Evolutionary conservation across 2,329 filamentous ascomycete genomes (phyloP).

Genomic region (Exophiala viscosa): DNA sequence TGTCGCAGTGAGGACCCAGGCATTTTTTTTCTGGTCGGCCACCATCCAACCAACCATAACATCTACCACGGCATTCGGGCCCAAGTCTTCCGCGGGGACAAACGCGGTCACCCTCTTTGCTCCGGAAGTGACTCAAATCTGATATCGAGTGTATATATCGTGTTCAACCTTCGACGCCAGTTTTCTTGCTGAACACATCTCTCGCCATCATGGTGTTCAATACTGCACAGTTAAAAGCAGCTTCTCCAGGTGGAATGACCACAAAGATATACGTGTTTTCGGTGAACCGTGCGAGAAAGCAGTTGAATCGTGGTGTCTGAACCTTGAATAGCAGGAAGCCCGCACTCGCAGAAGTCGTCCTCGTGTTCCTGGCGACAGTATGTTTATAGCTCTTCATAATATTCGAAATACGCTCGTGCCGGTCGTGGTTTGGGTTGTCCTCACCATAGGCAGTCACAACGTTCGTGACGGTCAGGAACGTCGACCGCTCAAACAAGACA

Average conservation of each 20-base stretch:
- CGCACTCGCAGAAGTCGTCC: constrained; percentile 41
- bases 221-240: constrained; percentile 83
- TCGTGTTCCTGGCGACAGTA: constrained; percentile 47
- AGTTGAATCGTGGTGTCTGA: constrained; percentile 67
- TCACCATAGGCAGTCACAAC: constrained; percentile 54
- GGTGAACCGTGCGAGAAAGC: constrained; percentile 93
- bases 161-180: constrained; percentile 27
- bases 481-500: constrained; percentile 90
- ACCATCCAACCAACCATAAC: no score
- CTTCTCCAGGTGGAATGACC: constrained; percentile 84
- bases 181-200: constrained; percentile 66
- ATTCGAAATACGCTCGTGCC: constrained; percentile 91
- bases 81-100: no score
- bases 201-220: constrained; percentile 85
- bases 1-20: no score
- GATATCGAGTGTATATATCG: no score
- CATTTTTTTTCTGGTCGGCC: no score
- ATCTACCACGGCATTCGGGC: no score
- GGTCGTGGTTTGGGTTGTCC: constrained; percentile 83
- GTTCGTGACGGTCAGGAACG: constrained; percentile 91
- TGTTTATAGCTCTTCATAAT: constrained; percentile 99
- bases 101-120: no score
- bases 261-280: constrained; percentile 97
- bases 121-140: neutral
- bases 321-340: constrained; percentile 47